Evolutionary conservation across 257 asterid genomes (phyloP), one percentile per base, ranked within the genome.

Genomic region (Ehretia macrophylla): DNA sequence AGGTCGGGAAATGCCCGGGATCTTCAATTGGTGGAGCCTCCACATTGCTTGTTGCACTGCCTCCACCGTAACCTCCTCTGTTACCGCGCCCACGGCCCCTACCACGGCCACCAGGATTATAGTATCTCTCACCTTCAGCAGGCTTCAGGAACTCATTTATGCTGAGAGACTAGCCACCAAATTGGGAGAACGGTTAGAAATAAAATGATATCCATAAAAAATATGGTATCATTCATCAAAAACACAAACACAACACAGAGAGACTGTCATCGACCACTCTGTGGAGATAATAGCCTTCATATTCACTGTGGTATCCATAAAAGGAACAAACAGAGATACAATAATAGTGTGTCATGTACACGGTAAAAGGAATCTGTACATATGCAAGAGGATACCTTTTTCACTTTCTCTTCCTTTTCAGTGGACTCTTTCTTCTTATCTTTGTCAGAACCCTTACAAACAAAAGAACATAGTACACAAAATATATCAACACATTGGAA

Each of bases 81-180:
- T 64, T 59, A 27, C 82, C 85, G 55, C 85, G 90, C 0, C 95
- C 92, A 55, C 92, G 83, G 0, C 93, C 95, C 0, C 94, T 83
- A 0, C 97, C 94, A 5, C 88, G 86, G 5, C 95, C 94, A 58
- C 93, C 80, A 35, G 71, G 55, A 45, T 46, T 37, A 60, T 64
- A 67, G 68, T 39, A 73, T 73, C 70, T 78, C 76, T 81, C 89
- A 0, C 96, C 97, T 40, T 90, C 95, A 53, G 83, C 85, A n/a
- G 98, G 92, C 82, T 85, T 91, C 83, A 91, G 63, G 73, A 91
- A 91, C 69, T 88, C 96, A 16, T 82, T 88, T 68, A 91, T 91
- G 84, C 92, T 88, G 68, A 91, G 86, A 42, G 90, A 80, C 98
- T 91, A 12, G 20, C 22, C 22, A 17, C 54, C 35, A 27, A 27